Base-by-base conservation (phyloP, 768 basidiomycete species). In the Psilocybe sp. region DNA sequence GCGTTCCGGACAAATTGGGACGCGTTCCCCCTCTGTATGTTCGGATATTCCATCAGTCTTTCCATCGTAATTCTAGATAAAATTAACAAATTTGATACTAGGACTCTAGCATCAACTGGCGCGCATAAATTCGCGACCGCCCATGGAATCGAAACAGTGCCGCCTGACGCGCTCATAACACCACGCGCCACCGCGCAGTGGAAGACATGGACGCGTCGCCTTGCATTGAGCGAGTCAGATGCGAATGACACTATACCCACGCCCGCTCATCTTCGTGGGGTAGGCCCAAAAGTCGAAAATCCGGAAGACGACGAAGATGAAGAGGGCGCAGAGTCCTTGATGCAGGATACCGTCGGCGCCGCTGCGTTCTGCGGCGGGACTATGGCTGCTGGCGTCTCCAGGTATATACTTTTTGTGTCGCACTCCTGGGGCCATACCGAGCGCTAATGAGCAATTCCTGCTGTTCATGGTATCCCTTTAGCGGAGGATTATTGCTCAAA, bases 301-400 rank as follows among this genome's bases (percentile, higher is more conserved):
- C 23, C 3, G 15, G 19, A 33, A 31, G 31, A 42, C 32, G 28
- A 49, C 7, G 48, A 49, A 11, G 44, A 35, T n/a, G 48, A 49
- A 16, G 45, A 47, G 32, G 48, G 54, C 49, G 51, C 64, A 57
- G 56, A 60, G 51, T 69, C 68, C 23, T 7, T 28, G 52, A 71
- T 82, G 47, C 86, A 90, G 60, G 90, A 92, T 62, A 92, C 90
- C 0, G 90, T 92, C 5, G 90, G 90, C 13, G 89, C 88, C n/a
- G 73, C 89, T 33, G 81, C 72, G 12, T 81, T 77, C 65, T 73
- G 77, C 54, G 57, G 60, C 1, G 51, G 58, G 23, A 75, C 69
- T 3, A 58, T 83, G 46, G 81, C 84, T 11, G 81, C 86, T n/a
- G 88, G 88, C 2, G 87, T 89, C 13, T 91, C 88, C 28, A 89